Evolutionary conservation across 2,329 filamentous ascomycete genomes (phyloP).

Genomic region (Coniochaeta sp.): DNA sequence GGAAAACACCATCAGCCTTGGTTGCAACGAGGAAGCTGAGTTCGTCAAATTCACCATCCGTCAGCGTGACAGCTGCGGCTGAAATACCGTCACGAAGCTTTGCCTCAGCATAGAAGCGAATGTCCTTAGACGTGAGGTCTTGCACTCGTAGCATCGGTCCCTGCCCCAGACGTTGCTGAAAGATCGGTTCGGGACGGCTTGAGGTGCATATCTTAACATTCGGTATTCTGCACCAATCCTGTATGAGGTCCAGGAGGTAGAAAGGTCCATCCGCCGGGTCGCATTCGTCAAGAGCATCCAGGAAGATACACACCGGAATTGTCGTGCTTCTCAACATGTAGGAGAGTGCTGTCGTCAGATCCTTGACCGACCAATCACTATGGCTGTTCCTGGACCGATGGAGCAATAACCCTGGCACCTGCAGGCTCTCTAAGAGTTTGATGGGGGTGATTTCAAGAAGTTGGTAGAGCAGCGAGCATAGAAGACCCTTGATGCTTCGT

Average conservation of each 20-base stretch:
- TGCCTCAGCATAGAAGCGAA: no score
- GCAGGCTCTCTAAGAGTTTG: neutral
- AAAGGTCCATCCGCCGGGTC: neutral
- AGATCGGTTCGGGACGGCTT: no score
- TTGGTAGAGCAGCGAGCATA: slow-evolving; percentile 5
- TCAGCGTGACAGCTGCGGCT: no score
- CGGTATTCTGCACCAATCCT: neutral
- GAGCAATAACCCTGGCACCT: neutral
- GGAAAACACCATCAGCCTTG: no score
- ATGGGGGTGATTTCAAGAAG: neutral
- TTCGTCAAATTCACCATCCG: no score
- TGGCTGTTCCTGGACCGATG: neutral
- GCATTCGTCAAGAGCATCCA: slow-evolving; percentile 8
- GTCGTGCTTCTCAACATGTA: neutral
- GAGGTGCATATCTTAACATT: neutral
- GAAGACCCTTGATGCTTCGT: slow-evolving; percentile 5
- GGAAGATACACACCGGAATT: neutral
- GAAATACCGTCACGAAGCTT: no score
- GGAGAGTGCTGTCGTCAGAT: neutral
- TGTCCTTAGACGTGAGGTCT: no score
- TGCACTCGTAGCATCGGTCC: no score
- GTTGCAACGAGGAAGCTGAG: no score
- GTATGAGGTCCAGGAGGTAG: neutral
- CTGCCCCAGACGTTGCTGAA: no score
- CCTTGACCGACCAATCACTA: slow-evolving; percentile 3